A percentile compares a stretch with the other conserved stretches of the same genome.
Evolutionary conservation across 345 rosid species (phyloP).

Genomic region (Noccaea bulbosa): DNA sequence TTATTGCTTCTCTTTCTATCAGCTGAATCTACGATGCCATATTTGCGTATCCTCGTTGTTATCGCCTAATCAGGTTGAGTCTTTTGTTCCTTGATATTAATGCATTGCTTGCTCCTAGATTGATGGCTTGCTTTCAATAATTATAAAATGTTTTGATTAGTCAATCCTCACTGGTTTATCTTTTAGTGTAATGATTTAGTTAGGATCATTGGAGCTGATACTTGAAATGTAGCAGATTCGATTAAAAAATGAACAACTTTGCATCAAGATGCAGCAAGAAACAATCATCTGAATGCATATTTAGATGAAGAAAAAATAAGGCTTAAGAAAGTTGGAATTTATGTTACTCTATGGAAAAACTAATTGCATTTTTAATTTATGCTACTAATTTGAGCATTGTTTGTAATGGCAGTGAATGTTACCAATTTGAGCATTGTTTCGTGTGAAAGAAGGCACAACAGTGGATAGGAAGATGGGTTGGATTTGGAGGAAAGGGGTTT

Average conservation of each 20-base stretch:
- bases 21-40: background rate
- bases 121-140: background rate
- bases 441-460: conserved; percentile 8
- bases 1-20: background rate
- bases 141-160: conserved; percentile 4
- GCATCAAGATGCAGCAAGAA: too few species aligned
- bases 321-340: too few species aligned
- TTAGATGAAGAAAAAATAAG: too few species aligned
- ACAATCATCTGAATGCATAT: too few species aligned
- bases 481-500: conserved; percentile 54
- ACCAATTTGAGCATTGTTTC: background rate
- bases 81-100: background rate
- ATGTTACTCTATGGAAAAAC: too few species aligned
- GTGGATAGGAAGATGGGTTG: conserved; percentile 48
- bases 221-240: conserved; percentile 21
- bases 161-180: background rate
- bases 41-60: background rate
- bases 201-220: background rate
- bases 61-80: conserved; percentile 30
- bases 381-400: too few species aligned
- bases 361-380: too few species aligned
- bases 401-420: conserved; percentile 16
- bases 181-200: conserved; percentile 7
- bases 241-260: too few species aligned
- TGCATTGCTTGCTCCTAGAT: background rate